phyloP scores from a whole-genome alignment of 106 monocot genomes.

The Dactylorhiza incarnata region DNA sequence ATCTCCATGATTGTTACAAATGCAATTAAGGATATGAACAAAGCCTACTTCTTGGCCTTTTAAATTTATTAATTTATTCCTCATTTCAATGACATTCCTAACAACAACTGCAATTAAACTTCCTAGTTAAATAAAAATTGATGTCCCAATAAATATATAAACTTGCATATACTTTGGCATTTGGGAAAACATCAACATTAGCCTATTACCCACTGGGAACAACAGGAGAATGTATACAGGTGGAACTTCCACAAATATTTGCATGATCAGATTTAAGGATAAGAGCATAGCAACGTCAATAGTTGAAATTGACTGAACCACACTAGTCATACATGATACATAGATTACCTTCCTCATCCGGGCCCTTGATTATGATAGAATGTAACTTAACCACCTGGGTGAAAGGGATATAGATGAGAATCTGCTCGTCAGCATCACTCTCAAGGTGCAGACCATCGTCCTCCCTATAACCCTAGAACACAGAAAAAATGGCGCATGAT shows the following conservation, averaged over 20 bases:
- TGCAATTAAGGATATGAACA: neutral
- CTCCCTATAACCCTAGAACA: slow-evolving; percentile 71
- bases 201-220: neutral
- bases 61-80: neutral
- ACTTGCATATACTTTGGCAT: neutral
- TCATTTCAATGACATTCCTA: neutral
- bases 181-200: neutral
- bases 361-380: slow-evolving; percentile 59
- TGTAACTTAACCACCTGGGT: slow-evolving; percentile 88
- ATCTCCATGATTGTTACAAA: neutral
- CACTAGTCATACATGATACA: neutral
- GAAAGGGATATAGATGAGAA: slow-evolving; percentile 84
- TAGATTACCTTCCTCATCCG: slow-evolving; percentile 74
- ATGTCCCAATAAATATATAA: neutral
- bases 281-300: neutral
- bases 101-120: neutral
- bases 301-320: neutral
- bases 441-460: slow-evolving; percentile 80
- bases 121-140: neutral
- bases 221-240: neutral
- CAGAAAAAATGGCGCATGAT: slow-evolving; percentile 1
- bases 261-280: neutral
- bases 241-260: neutral
- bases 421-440: slow-evolving; percentile 88
- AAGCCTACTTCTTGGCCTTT: neutral